phyloP scores from a whole-genome alignment of 768 basidiomycete species.

The Rhodocollybia butyracea region DNA sequence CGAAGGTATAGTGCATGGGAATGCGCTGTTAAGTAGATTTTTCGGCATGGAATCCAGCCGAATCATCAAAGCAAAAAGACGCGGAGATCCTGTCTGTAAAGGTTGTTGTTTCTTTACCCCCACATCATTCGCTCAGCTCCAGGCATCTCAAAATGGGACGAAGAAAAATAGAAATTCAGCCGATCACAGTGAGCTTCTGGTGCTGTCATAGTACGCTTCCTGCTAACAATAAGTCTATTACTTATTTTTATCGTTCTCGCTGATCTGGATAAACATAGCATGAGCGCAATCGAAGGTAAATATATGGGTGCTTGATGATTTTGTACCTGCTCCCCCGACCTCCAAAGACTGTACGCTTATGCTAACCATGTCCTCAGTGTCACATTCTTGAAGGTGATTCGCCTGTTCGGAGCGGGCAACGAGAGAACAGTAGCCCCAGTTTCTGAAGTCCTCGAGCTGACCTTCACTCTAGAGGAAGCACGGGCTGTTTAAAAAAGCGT shows the following conservation, averaged over 20 bases:
- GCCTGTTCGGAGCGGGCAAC: conserved; percentile 54
- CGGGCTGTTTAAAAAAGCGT: conserved; percentile 88
- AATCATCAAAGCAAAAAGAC: conserved; percentile 9
- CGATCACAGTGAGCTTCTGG: conserved; percentile 60
- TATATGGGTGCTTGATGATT: not conserved
- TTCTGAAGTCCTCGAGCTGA: conserved; percentile 14
- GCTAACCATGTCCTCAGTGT: conserved; percentile 50
- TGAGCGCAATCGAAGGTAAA: conserved; percentile 67
- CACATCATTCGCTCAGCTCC: not conserved
- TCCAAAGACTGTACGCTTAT: too few species aligned
- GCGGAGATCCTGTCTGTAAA: not conserved
- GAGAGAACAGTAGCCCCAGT: conserved; percentile 31
- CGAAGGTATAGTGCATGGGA: conserved; percentile 3
- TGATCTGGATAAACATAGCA: conserved; percentile 59
- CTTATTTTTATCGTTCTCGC: conserved; percentile 26
- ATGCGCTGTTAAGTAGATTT: conserved; percentile 7
- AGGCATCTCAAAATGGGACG: conserved; percentile 48
- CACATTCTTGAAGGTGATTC: conserved; percentile 83
- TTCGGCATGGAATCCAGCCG: conserved; percentile 9
- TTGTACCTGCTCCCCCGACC: too few species aligned
- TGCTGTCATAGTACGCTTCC: conserved; percentile 15
- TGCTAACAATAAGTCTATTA: conserved; percentile 5
- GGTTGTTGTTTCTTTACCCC: conserved; percentile 6
- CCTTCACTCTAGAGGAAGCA: conserved; percentile 66
- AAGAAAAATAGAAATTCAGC: conserved; percentile 81